Base-by-base conservation (phyloP, 345 rosid species). In the Ailanthus altissimus region DNA sequence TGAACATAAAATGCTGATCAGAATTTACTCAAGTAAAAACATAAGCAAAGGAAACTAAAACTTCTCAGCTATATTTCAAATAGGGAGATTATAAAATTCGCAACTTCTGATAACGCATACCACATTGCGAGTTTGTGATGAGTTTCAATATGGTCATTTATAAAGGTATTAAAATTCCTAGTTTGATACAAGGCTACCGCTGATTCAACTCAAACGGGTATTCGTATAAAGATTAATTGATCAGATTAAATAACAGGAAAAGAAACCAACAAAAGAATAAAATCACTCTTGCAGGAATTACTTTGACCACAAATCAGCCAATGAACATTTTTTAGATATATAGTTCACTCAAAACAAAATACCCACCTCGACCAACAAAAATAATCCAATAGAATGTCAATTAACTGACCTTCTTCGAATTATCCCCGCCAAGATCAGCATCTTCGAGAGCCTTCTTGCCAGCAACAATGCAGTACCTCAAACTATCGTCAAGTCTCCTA, bases 381-480 rank as follows among this genome's bases (percentile, higher is more conserved):
- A 21, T 21, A 49, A 38, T 43, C 20, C 25, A 18, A 63, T 45
- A 43, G 10, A 21, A 62, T 63, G 63, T 21, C 9, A 21, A 58
- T 11, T 36, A 77, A 51, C 32, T 25, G 28, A 92, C 98, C 98
- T 89, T 87, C 72, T 87, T 75, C 45, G 83, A 88, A 78, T 79
- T 83, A 81, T 92, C 97, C 57, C 92, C 93, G 12, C 94, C 98
- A 78, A 94, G 97, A 85, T 85, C 90, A 18, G 99, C 97, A 85
- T 89, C 77, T 75, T 92, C 98, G 26, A 97, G 88, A 14, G 99
- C 98, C 81, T 92, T 94, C 87, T 92, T 97, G 3, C 94, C 98
- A 1, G 98, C 99, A 43, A 97, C 99, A 88, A 97, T 88, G 92
- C 98, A 88, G 83, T 97, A 97, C 86, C 97, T 87, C 91, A 94